These are phyloP conservation scores for Halophytophthora polymorphica DNA, from an alignment of 352 stramenopile species.

Conservation along the genomic window DNA sequence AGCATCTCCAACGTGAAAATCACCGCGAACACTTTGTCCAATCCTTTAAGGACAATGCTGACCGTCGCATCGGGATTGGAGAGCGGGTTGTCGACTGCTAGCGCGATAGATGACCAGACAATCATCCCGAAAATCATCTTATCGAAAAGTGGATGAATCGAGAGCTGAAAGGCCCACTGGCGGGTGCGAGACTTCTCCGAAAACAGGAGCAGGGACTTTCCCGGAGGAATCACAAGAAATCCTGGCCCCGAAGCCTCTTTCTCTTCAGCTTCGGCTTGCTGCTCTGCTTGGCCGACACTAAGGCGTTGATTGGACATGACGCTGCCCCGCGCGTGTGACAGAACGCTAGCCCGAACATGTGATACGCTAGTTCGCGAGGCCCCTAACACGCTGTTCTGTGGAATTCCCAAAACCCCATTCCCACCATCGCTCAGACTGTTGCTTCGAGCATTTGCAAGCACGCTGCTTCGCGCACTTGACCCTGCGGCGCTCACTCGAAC, in stretches of 20 bases:
- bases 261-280: conserved; percentile 5
- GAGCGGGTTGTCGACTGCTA: conserved; percentile 88
- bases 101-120: conserved; percentile 68
- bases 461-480: no score
- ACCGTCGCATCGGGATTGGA: conserved; percentile 43
- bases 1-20: conserved; percentile 89
- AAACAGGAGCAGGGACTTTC: conserved; percentile 53
- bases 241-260: conserved; percentile 3
- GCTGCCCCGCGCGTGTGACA: no score
- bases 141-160: conserved; percentile 81
- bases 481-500: no score
- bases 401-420: not conserved
- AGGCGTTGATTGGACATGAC: no score
- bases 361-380: no score
- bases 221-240: not conserved
- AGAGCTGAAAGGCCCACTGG: conserved; percentile 37
- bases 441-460: no score
- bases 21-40: conserved; percentile 75
- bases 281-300: no score
- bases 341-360: no score
- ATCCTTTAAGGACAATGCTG: conserved; percentile 38
- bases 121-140: conserved; percentile 79
- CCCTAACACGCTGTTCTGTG: no score
- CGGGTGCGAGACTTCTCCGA: conserved; percentile 35
- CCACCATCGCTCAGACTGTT: no score